Percentiles rank a stretch among this genome's conserved stretches.
Conservation (phyloP, 495 filamentous ascomycete genomes). For the Hypoxylon trugodes region DNA sequence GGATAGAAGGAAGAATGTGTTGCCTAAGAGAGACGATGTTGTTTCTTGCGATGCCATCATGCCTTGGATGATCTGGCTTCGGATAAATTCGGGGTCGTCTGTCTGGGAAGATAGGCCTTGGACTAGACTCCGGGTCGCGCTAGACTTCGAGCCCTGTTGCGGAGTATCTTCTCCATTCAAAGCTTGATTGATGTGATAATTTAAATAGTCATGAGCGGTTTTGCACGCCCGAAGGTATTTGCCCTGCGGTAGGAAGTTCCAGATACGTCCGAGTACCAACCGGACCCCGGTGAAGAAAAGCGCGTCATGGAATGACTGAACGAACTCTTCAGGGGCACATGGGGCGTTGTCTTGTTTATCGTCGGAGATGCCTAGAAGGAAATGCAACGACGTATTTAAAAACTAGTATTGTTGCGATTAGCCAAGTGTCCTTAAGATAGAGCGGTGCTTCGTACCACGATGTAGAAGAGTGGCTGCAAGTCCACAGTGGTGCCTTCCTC, state of each 20-base stretch:
- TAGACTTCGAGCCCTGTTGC: not conserved
- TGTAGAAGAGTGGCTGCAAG: constrained; percentile 64
- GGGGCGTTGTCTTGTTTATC: too few species aligned
- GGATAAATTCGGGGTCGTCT: not conserved
- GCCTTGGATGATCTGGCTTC: constrained; percentile 6
- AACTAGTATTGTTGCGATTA: too few species aligned
- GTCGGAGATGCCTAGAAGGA: too few species aligned
- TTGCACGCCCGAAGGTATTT: not conserved
- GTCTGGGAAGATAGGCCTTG: not conserved
- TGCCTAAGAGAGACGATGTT: constrained; percentile 32
- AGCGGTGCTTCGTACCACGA: constrained; percentile 50
- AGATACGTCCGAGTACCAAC: constrained; percentile 25
- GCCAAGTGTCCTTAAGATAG: not conserved
- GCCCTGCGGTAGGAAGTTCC: not conserved
- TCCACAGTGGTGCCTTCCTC: constrained; percentile 55
- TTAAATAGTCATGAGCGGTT: not conserved
- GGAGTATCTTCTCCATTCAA: not conserved
- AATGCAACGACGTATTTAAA: too few species aligned
- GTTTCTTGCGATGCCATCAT: constrained; percentile 31
- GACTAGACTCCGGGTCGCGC: not conserved
- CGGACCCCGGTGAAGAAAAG: too few species aligned
- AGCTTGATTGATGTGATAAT: constrained; percentile 1
- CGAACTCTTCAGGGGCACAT: too few species aligned
- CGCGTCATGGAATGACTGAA: too few species aligned
- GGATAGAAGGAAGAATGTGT: constrained; percentile 33